phyloP scores from a whole-genome alignment of 352 stramenopile species.

The Peronosclerospora sorghi region DNA sequence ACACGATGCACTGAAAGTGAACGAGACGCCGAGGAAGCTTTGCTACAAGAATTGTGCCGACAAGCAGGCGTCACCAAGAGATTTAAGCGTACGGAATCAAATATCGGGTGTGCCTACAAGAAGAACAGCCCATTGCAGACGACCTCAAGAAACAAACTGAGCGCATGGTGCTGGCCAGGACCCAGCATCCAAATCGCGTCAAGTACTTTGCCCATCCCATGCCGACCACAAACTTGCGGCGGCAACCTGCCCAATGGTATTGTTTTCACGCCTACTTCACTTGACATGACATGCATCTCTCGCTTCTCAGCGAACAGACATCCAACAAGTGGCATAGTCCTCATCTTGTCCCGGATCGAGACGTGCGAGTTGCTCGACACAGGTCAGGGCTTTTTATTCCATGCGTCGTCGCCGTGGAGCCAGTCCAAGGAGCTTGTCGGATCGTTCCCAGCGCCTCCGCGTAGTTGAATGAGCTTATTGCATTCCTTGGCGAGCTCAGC shows the following conservation, averaged over 20 bases:
- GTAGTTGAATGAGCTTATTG: slow-evolving; percentile 66
- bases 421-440: slow-evolving; percentile 29
- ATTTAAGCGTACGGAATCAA: slow-evolving; percentile 58
- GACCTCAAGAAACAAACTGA: slow-evolving; percentile 64
- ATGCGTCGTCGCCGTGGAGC: slow-evolving; percentile 25
- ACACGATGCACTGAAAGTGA: slow-evolving; percentile 51
- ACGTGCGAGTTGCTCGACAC: slow-evolving; percentile 10
- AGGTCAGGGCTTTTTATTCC: too few relatives aligned
- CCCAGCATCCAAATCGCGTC: slow-evolving; percentile 63
- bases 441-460: slow-evolving; percentile 28
- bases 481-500: slow-evolving; percentile 61
- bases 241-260: slow-evolving; percentile 76
- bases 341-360: slow-evolving; percentile 18
- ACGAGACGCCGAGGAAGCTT: slow-evolving; percentile 58
- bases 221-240: slow-evolving; percentile 44
- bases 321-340: too few relatives aligned
- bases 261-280: slow-evolving; percentile 16
- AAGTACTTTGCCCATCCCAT: slow-evolving; percentile 36
- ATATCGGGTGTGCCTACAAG: slow-evolving; percentile 48
- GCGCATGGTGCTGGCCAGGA: slow-evolving; percentile 63
- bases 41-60: slow-evolving; percentile 70
- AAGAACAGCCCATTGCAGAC: slow-evolving; percentile 34
- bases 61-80: slow-evolving; percentile 47
- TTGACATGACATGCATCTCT: too few relatives aligned
- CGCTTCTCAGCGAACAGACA: too few relatives aligned